Evolutionary conservation across 345 rosid species (phyloP).

Genomic region (Brassica napus): Da-Ae NC_063448.1:47221501-47222000

Average conservation of each 20-base stretch:
- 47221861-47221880: neutral
- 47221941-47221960: neutral
- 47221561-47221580: slow-evolving; percentile 38
- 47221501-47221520: slow-evolving; percentile 45
- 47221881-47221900: neutral
- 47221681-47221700: slow-evolving; percentile 87
- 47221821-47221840: slow-evolving; percentile 80
- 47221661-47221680: slow-evolving; percentile 66
- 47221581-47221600: slow-evolving; percentile 2
- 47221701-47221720: slow-evolving; percentile 54
- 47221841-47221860: neutral
- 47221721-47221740: slow-evolving; percentile 5
- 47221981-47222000: neutral
- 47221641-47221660: slow-evolving; percentile 66
- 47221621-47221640: slow-evolving; percentile 6
- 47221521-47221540: slow-evolving; percentile 62
- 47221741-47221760: slow-evolving; percentile 11
- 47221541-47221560: slow-evolving; percentile 82
- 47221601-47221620: slow-evolving; percentile 2
- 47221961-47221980: slow-evolving; percentile 14
- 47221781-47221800: slow-evolving; percentile 79
- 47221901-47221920: neutral
- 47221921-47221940: neutral
- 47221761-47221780: slow-evolving; percentile 34
- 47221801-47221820: slow-evolving; percentile 60